phyloP scores from a whole-genome alignment of 225 moss, liverwort and hornwort species.

The Marchantia paleacea region DNA sequence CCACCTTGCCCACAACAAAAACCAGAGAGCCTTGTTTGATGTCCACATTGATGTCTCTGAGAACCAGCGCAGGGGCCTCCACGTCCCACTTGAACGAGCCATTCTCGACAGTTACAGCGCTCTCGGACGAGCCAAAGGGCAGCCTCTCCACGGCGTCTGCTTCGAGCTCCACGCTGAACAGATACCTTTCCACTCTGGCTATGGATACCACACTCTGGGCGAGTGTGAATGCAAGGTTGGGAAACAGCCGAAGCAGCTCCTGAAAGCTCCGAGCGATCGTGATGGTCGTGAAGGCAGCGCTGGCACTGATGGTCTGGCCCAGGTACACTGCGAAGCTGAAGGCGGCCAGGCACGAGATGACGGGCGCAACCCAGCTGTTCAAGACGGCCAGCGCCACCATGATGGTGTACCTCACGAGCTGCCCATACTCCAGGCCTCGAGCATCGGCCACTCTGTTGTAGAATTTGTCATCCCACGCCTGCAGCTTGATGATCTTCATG shows the following conservation, averaged over 20 bases:
- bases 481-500: slow-evolving; percentile 87
- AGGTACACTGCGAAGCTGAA: slow-evolving; percentile 16
- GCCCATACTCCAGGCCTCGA: slow-evolving; percentile 34
- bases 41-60: slow-evolving; percentile 39
- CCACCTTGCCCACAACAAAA: slow-evolving; percentile 53
- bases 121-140: slow-evolving; percentile 27
- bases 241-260: slow-evolving; percentile 25
- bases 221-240: not conserved
- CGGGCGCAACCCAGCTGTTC: slow-evolving; percentile 48
- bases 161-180: slow-evolving; percentile 44
- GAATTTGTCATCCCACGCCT: slow-evolving; percentile 82
- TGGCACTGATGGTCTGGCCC: slow-evolving; percentile 12
- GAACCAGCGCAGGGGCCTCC: slow-evolving; percentile 36
- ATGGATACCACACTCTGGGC: slow-evolving; percentile 1
- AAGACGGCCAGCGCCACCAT: no score
- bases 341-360: slow-evolving; percentile 51
- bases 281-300: slow-evolving; percentile 33
- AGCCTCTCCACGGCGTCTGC: slow-evolving; percentile 35
- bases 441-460: slow-evolving; percentile 41
- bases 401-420: not conserved
- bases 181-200: slow-evolving; percentile 17
- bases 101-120: slow-evolving; percentile 29
- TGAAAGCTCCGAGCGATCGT: slow-evolving; percentile 26
- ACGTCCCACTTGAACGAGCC: slow-evolving; percentile 73
- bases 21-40: slow-evolving; percentile 38